Evolutionary conservation across 2,329 filamentous ascomycete genomes (phyloP), one percentile per base, ranked within the genome.

Genomic region (Botryotinia convoluta): DNA sequence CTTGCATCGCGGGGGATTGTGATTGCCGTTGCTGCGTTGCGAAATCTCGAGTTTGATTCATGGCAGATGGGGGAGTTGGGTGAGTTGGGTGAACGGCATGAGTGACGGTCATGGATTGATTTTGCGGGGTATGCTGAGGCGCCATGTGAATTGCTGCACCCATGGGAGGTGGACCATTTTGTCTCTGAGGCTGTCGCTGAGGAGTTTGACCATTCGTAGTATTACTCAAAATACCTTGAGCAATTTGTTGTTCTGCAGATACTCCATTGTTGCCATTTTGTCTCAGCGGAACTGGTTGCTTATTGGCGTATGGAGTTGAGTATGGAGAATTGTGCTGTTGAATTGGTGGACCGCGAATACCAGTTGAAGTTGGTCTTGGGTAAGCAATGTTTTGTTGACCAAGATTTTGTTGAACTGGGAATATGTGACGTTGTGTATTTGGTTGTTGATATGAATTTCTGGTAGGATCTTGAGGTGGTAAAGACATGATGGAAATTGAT

Each of bases 171-270:
- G 79, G 78, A 1, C 60, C 69, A 72, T 65, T 67, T 72, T 72
- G 69, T 8, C 69, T 72, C 29, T 72, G 69, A 57, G 69, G 61
- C 54, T 79, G 77, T 65, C 79, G 78, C 76, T 80, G 79, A 32
- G 79, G 76, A 39, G 79, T 79, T 48, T 76, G 79, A 35, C 76
- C 75, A 10, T 75, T 76, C 68, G 76, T 75, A 14, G 57, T 44
- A 71, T 73, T 73, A 68, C 79, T 78, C 75, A 81, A 75, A 73
- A 80, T 75, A 60, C 79, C 79, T 74, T 80, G 78, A 37, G 79
- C 79, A 75, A 81, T 81, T 75, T 81, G 79, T 74, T 80, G 79
- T 71, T 81, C 79, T 64, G 79, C 79, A 64, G 79, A 80, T 20
- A 79, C 76, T 70, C 76, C 76, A 61, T 65, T 73, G 63, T 72